Base-by-base conservation (phyloP, 2,329 filamentous ascomycete genomes). In the Sporothrix inflata region DNA sequence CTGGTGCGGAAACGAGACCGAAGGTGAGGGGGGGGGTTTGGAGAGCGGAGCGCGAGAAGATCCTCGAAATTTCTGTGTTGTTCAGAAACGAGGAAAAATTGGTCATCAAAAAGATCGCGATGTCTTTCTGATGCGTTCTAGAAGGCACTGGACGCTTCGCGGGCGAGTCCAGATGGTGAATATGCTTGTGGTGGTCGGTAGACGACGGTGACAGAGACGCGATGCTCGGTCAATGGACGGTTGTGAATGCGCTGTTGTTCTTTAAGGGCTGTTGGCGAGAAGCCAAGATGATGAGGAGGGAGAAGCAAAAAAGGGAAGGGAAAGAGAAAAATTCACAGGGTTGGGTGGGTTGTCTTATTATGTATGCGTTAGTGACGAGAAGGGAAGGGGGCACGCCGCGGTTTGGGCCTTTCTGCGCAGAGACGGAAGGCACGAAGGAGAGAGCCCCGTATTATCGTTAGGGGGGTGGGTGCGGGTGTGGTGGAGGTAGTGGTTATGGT, bases 141-240 rank as follows among this genome's bases (percentile, higher is more conserved):
- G 81, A 82, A 82, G 53, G 47, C 70, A 76, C 82, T 81, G 81
- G 82, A 82, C 78, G 70, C 74, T 78, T 80, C 79, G 69, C 14
- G 73, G 67, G 69, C 53, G 70, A 75, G 77, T 80, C 82, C 81
- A 83, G 80, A 34, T 34, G 42, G 63, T 66, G 24, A 66, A 45
- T 24, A 71, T 47, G 74, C 70, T 75, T 73, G 34, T 71, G 14
- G 45, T 24, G 53, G 19, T 21, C 69, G 8, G 34, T 61, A 1
- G 49, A 68, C 24, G 30, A 67, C 21, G 30, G 47, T 51, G 68
- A 70, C 21, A 34, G 70, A 69, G 69, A 71, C 69, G 63, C 34
- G 47, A 63, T 30, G 69, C 38, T 72, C 53, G 69, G 65, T 71
- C 55, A 72, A 67, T 63, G 49, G 53, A 49, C 14, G 51, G 24